Evolutionary conservation across 176 grass and related monocot genomes (phyloP), one percentile per base, ranked within the genome.

Genomic region (Pontederia crassipes): DNA sequence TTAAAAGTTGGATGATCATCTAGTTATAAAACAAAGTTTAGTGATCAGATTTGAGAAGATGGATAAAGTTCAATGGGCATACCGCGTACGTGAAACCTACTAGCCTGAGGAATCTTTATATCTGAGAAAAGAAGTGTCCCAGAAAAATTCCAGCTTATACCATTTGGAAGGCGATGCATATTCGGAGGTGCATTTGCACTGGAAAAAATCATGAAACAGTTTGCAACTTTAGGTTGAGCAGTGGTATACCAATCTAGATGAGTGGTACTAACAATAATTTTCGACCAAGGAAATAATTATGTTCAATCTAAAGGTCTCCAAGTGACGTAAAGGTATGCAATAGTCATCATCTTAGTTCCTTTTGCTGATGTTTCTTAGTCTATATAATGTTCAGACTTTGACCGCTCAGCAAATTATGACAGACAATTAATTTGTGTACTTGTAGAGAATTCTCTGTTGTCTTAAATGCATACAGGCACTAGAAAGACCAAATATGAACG

Each of bases 151-250:
- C 90, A 96, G 61, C 90, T 90, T 75, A 81, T 90, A 55, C 92
- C 86, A 16, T 73, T 96, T 63, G 91, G 86, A 79, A 87, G 83
- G 73, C 47, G 91, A 69, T 86, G 91, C 67, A 72, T 96, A 17
- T 88, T 90, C 64, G 80, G 91, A 24, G 92, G 83, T 16, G 92
- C 87, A 85, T 78, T 80, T 97, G 79, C 92, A 91, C 61, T 91
- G 92, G 92, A 97, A 97, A 86, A 97, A 85, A 55, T n/a, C 81
- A 97, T 79, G 92, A 91, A 52, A 85, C 84, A 35, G 92, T 97
- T 14, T 24, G 20, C 20, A 24, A 24, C 20, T 1, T 78, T 14
- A 80, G 87, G 49, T 52, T 97, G 28, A 97, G 92, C 50, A 81
- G 87, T 59, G 87, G 93, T 45, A 48, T 80, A 28, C 79, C 93